A percentile compares a stretch with the other conserved stretches of the same genome.
Conservation (phyloP, 1,284 basidiomycete species). For the Chondrostereum purpureum region DNA sequence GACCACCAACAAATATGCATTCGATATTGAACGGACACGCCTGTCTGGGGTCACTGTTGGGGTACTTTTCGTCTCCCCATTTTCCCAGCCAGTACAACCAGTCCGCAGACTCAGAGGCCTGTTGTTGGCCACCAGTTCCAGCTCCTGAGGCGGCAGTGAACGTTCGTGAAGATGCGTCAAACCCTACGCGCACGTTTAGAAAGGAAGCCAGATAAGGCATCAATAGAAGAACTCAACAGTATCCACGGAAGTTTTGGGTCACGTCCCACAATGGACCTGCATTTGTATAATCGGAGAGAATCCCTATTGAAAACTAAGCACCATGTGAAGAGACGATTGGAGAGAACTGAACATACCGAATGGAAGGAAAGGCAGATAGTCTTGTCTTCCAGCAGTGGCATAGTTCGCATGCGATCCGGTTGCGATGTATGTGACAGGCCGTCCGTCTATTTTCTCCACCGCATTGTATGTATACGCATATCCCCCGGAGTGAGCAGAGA, state of each 20-base stretch:
- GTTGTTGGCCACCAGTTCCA: slow-evolving; percentile 15
- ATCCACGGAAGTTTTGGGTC: slow-evolving; percentile 24
- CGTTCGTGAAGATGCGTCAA: slow-evolving; percentile 17
- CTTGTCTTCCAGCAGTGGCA: slow-evolving; percentile 20
- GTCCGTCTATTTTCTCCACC: slow-evolving; percentile 17
- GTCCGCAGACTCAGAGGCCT: slow-evolving; percentile 16
- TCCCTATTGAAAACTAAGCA: slow-evolving; percentile 4
- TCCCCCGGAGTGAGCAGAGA: slow-evolving; percentile 28
- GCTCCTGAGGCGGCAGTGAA: slow-evolving; percentile 20
- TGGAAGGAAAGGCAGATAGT: slow-evolving; percentile 18
- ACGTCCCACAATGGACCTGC: slow-evolving; percentile 23
- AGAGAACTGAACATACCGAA: background rate
- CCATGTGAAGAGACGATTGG: background rate
- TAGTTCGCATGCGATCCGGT: slow-evolving; percentile 26
- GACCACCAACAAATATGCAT: slow-evolving; percentile 20
- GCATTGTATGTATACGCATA: slow-evolving; percentile 22
- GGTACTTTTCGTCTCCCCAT: slow-evolving; percentile 26
- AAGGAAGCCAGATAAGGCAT: background rate
- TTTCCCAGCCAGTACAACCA: slow-evolving; percentile 22
- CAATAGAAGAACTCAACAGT: slow-evolving; percentile 12
- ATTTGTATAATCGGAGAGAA: slow-evolving; percentile 18
- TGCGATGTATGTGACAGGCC: slow-evolving; percentile 23
- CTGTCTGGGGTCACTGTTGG: slow-evolving; percentile 19
- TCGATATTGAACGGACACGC: slow-evolving; percentile 17
- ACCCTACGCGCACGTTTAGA: background rate